phyloP scores from a whole-genome alignment of 2,329 filamentous ascomycete genomes.

The Aspergillus persii region DNA sequence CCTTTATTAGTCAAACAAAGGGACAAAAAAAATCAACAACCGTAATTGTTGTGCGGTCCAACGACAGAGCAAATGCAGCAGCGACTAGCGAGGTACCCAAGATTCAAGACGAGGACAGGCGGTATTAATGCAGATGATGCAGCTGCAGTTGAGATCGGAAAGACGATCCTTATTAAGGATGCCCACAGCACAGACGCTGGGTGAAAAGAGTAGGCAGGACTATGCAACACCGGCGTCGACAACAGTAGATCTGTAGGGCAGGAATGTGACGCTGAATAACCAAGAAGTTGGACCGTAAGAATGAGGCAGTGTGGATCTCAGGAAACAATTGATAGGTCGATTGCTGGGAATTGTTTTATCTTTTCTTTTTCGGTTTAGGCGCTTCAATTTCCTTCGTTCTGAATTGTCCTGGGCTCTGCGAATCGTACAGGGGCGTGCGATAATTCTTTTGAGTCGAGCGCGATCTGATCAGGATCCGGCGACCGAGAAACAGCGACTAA shows the following conservation, averaged over 20 bases:
- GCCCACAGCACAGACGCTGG: constrained; percentile 21
- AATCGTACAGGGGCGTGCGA: constrained; percentile 15
- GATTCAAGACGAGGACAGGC: constrained; percentile 26
- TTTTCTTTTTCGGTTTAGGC: constrained; percentile 8
- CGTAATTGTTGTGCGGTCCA: constrained; percentile 14
- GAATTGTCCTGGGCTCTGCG: constrained; percentile 6
- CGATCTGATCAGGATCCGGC: constrained; percentile 18
- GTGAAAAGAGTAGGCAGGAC: constrained; percentile 14
- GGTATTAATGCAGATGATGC: constrained; percentile 26
- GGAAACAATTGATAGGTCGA: constrained; percentile 18
- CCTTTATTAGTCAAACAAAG: constrained; percentile 8
- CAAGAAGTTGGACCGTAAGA: constrained; percentile 17
- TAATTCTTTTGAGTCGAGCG: constrained; percentile 11
- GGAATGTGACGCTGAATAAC: constrained; percentile 26
- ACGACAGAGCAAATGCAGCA: constrained; percentile 16
- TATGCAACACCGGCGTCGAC: constrained; percentile 16
- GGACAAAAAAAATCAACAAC: constrained; percentile 8
- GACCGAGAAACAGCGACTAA: constrained; percentile 21
- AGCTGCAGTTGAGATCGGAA: constrained; percentile 38
- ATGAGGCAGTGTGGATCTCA: constrained; percentile 18
- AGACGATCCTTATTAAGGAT: constrained; percentile 34
- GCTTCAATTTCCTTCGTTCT: constrained; percentile 9
- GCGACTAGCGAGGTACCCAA: constrained; percentile 19
- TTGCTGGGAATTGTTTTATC: constrained; percentile 11
- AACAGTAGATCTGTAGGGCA: constrained; percentile 25